phyloP scores from a whole-genome alignment of 2,329 filamentous ascomycete species.

The Bimuria novae-zelandiae region DNA sequence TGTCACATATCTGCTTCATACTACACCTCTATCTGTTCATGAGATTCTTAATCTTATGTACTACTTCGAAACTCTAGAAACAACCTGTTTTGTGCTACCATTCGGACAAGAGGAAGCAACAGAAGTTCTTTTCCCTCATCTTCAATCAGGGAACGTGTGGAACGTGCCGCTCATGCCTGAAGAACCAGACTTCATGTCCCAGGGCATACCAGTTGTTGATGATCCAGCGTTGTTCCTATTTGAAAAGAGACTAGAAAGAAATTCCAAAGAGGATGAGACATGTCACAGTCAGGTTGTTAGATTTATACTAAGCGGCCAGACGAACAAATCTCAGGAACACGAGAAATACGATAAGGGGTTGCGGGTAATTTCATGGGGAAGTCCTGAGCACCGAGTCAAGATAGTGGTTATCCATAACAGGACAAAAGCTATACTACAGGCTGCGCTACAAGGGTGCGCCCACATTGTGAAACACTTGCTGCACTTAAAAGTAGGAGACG shows the following conservation, averaged over 20 bases:
- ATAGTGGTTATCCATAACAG: background rate
- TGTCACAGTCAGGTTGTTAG: slow-evolving; percentile 4
- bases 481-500: background rate
- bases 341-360: background rate
- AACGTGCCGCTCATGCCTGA: no score
- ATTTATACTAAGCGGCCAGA: background rate
- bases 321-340: background rate
- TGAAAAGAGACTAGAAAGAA: slow-evolving; percentile 4
- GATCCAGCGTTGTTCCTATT: slow-evolving; percentile 1
- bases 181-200: background rate
- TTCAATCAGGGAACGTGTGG: slow-evolving; percentile 4
- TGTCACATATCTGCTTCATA: slow-evolving; percentile 6
- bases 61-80: slow-evolving; percentile 2
- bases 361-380: slow-evolving; percentile 5
- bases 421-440: background rate
- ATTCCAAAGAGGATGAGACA: background rate
- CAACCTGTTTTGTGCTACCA: slow-evolving; percentile 3
- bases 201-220: background rate
- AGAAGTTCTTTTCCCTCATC: slow-evolving; percentile 1
- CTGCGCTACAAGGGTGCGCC: slow-evolving; percentile 1
- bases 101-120: background rate
- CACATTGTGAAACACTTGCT: slow-evolving; percentile 3
- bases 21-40: background rate
- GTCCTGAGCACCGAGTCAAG: background rate
- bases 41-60: slow-evolving; percentile 6